These are phyloP conservation scores for Colletotrichum sp. DNA, from an alignment of 2,329 filamentous ascomycete genomes.

Conservation along the genomic window DNA sequence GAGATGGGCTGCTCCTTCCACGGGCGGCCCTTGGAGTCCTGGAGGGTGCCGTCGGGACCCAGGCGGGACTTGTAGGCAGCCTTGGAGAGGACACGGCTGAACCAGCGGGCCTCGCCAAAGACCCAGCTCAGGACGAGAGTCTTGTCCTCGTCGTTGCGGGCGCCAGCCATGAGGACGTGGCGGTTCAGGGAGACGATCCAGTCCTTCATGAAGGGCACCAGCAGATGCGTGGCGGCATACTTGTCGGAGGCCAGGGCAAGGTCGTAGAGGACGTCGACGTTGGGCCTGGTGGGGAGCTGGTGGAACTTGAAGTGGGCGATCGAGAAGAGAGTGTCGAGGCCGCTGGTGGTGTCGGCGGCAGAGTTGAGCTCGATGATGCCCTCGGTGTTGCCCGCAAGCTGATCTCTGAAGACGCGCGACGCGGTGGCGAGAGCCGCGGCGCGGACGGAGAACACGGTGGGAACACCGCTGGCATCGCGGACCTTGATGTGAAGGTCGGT, in stretches of 20 bases:
- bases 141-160: constrained; percentile 21
- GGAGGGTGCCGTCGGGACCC: constrained; percentile 4
- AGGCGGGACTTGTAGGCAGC: constrained; percentile 16
- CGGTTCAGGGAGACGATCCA: constrained; percentile 19
- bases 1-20: constrained; percentile 16
- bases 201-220: constrained; percentile 19
- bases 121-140: constrained; percentile 18
- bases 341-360: constrained; percentile 5
- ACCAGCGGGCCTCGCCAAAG: constrained; percentile 17
- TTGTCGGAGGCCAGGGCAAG: constrained; percentile 14
- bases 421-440: background rate
- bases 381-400: constrained; percentile 1
- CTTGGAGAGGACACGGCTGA: constrained; percentile 15
- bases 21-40: constrained; percentile 10
- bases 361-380: constrained; percentile 9
- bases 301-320: constrained; percentile 20
- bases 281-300: constrained; percentile 13
- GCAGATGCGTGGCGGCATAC: constrained; percentile 16
- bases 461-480: background rate
- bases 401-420: constrained; percentile 11
- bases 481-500: constrained; percentile 17
- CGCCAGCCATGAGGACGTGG: constrained; percentile 18
- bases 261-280: constrained; percentile 14
- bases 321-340: constrained; percentile 14
- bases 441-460: constrained; percentile 11